These are phyloP conservation scores for Flagelloscypha sp. DNA, from an alignment of 768 basidiomycete species.

Conservation along the genomic window DNA sequence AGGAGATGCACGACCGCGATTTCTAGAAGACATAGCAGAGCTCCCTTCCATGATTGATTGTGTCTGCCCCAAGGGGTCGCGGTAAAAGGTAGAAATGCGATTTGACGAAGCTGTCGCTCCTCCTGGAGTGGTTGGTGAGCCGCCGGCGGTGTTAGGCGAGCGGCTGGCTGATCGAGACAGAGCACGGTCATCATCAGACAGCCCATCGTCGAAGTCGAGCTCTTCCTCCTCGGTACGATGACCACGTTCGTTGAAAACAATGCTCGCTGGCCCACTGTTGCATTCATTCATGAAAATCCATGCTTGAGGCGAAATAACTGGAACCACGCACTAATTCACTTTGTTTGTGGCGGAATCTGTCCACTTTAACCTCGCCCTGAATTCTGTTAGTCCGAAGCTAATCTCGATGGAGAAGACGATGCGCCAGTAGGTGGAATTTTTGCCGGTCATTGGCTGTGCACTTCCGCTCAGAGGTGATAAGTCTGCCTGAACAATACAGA, in stretches of 20 bases:
- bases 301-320: no score
- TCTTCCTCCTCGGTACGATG: slow-evolving; percentile 70
- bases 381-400: slow-evolving; percentile 76
- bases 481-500: slow-evolving; percentile 74
- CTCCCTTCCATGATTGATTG: slow-evolving; percentile 16
- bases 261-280: slow-evolving; percentile 65
- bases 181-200: slow-evolving; percentile 30
- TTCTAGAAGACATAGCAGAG: slow-evolving; percentile 21
- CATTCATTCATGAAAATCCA: no score
- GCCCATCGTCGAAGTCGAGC: slow-evolving; percentile 58
- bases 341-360: no score
- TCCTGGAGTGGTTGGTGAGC: slow-evolving; percentile 21
- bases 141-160: slow-evolving; percentile 47
- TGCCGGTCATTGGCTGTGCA: slow-evolving; percentile 58
- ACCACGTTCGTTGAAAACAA: slow-evolving; percentile 76
- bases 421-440: slow-evolving; percentile 67
- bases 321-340: no score
- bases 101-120: slow-evolving; percentile 19
- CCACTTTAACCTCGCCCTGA: slow-evolving; percentile 78
- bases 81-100: slow-evolving; percentile 14
- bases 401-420: slow-evolving; percentile 81
- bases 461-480: slow-evolving; percentile 64
- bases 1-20: slow-evolving; percentile 26
- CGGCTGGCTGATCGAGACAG: slow-evolving; percentile 35
- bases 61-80: slow-evolving; percentile 13